Percentiles rank a stretch among this genome's conserved stretches.
These are phyloP conservation scores for Ogataea pilisensis DNA, from an alignment of 805 yeast genomes.

Conservation along the genomic window DNA sequence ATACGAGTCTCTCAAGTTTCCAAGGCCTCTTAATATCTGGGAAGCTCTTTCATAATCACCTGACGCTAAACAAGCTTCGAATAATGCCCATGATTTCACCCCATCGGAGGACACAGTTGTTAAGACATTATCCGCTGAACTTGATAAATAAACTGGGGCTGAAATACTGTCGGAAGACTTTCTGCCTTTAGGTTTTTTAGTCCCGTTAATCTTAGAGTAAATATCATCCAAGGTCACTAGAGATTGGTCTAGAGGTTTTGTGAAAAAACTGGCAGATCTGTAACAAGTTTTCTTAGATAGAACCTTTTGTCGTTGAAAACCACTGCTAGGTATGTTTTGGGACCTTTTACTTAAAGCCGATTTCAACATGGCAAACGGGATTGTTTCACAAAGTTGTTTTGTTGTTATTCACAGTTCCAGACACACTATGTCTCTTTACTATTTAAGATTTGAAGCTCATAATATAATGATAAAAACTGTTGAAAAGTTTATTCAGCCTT, in stretches of 20 bases:
- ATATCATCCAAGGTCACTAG: slow-evolving; percentile 12
- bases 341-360: not conserved
- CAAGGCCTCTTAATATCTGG: slow-evolving; percentile 42
- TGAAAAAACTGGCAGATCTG: slow-evolving; percentile 13
- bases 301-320: not conserved
- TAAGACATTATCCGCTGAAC: slow-evolving; percentile 25
- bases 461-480: too few species aligned
- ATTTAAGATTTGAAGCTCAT: too few species aligned
- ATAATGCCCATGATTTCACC: slow-evolving; percentile 52
- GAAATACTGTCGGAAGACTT: slow-evolving; percentile 2
- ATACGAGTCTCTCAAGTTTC: slow-evolving; percentile 30
- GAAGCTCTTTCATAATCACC: slow-evolving; percentile 68
- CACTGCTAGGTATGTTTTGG: not conserved
- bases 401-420: too few species aligned
- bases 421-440: too few species aligned
- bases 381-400: too few species aligned
- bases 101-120: slow-evolving; percentile 24
- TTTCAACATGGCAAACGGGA: not conserved
- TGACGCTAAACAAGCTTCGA: slow-evolving; percentile 73
- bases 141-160: slow-evolving; percentile 8
- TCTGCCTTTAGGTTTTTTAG: not conserved
- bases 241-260: slow-evolving; percentile 4
- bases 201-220: slow-evolving; percentile 7
- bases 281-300: not conserved
- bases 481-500: too few species aligned